Percentiles rank a stretch among this genome's conserved stretches.
These are phyloP conservation scores for Solanum gandarillasii DNA, from an alignment of 257 asterid genomes.

Conservation along the genomic window DNA sequence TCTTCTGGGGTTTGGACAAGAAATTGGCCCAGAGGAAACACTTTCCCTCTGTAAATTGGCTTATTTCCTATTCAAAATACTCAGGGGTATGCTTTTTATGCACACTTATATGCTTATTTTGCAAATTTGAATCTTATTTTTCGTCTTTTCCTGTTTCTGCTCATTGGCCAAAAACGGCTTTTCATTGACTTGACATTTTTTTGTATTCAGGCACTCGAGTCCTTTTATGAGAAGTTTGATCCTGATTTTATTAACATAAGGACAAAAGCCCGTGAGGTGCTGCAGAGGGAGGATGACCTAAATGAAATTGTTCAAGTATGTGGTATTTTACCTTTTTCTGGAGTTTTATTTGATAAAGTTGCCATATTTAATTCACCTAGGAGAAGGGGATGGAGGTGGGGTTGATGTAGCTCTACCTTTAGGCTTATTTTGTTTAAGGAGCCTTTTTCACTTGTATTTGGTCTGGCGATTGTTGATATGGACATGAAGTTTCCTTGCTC, in stretches of 20 bases:
- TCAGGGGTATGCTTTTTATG: conserved; percentile 51
- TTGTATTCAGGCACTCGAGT: conserved; percentile 70
- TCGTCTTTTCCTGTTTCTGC: background rate
- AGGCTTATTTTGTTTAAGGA: background rate
- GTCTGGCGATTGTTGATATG: background rate
- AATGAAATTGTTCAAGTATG: conserved; percentile 47
- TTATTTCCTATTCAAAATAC: conserved; percentile 93
- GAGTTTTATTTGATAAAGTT: background rate
- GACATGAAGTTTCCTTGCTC: background rate
- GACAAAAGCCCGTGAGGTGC: conserved; percentile 99
- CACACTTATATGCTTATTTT: background rate
- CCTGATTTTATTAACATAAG: conserved; percentile 86
- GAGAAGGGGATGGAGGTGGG: background rate
- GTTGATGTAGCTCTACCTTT: background rate
- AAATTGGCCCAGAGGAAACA: conserved; percentile 96
- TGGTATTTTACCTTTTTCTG: background rate
- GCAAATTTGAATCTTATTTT: background rate
- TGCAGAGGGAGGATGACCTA: conserved; percentile 98
- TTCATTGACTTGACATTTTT: background rate
- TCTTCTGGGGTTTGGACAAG: conserved; percentile 99
- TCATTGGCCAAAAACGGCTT: background rate
- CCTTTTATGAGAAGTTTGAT: conserved; percentile 95
- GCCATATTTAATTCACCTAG: background rate
- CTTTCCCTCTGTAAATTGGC: conserved; percentile 99
- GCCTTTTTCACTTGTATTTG: background rate